phyloP scores from a whole-genome alignment of 73 alveolate genomes.

The Paramecium primaurelia region DNA sequence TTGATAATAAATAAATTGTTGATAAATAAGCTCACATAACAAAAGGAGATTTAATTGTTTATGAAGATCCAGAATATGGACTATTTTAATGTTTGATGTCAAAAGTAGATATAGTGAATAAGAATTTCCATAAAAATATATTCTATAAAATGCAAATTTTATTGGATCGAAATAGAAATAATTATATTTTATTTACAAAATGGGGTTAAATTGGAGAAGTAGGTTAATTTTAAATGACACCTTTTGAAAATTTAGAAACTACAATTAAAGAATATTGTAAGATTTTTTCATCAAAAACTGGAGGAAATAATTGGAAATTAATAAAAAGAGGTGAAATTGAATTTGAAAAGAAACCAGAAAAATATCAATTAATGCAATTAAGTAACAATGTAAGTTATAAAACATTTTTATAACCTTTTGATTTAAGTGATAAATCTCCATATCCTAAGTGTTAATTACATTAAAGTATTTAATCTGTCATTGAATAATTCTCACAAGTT shows the following conservation, averaged over 20 bases:
- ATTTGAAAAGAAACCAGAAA: background rate
- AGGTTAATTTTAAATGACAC: conserved; percentile 95
- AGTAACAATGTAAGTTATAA: background rate
- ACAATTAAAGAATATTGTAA: conserved; percentile 88
- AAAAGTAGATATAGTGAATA: conserved; percentile 94
- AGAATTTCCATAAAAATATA: conserved; percentile 89
- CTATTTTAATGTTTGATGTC: conserved; percentile 91
- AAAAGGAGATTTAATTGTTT: background rate
- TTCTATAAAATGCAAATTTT: conserved; percentile 94
- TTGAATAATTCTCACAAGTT: background rate
- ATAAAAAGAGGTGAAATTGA: background rate
- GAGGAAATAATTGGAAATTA: conserved; percentile 3
- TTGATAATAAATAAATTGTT: background rate
- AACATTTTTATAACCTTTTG: background rate
- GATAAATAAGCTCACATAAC: background rate
- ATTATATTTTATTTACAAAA: conserved; percentile 92
- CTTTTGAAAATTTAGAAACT: conserved; percentile 79
- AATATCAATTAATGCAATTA: background rate
- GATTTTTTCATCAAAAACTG: conserved; percentile 63
- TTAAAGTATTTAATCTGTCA: background rate
- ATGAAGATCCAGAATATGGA: conserved; percentile 1
- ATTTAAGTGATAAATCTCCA: background rate
- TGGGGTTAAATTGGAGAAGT: conserved; percentile 97
- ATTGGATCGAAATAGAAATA: conserved; percentile 88
- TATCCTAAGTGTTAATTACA: background rate